phyloP scores from a whole-genome alignment of 2,329 filamentous ascomycete species.

The Achaetomium macrosporum region DNA sequence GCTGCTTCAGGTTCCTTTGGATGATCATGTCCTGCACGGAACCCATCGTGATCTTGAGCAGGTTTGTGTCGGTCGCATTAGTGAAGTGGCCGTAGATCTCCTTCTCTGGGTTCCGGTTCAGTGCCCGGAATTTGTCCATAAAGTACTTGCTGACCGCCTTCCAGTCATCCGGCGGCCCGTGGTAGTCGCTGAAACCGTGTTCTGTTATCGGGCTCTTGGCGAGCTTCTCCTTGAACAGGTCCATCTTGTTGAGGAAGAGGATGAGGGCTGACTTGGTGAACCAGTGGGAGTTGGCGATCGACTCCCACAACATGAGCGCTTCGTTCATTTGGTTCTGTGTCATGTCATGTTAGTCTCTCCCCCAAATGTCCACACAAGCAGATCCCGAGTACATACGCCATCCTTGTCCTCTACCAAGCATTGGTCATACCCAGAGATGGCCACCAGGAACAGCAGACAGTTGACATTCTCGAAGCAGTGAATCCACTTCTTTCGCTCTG shows the following conservation, averaged over 20 bases:
- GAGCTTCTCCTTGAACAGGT: slow-evolving; percentile 75
- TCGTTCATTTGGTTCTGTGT: slow-evolving; percentile 84
- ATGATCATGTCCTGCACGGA: slow-evolving; percentile 86
- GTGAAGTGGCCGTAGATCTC: slow-evolving; percentile 60
- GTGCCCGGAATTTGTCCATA: slow-evolving; percentile 70
- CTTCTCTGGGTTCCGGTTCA: slow-evolving; percentile 64
- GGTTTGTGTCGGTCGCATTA: slow-evolving; percentile 61
- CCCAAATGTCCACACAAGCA: not conserved
- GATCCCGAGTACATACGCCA: slow-evolving; percentile 55
- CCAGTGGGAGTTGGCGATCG: slow-evolving; percentile 80
- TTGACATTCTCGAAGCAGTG: slow-evolving; percentile 95
- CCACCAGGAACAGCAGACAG: slow-evolving; percentile 85
- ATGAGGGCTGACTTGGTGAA: slow-evolving; percentile 77
- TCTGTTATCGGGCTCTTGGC: slow-evolving; percentile 63
- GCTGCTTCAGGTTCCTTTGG: slow-evolving; percentile 72
- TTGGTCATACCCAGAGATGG: slow-evolving; percentile 94
- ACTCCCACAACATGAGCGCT: slow-evolving; percentile 80
- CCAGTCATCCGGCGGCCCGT: slow-evolving; percentile 63
- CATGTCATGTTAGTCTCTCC: slow-evolving; percentile 19
- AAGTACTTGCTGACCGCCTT: slow-evolving; percentile 76
- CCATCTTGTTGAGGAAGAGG: slow-evolving; percentile 83
- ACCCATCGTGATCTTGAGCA: slow-evolving; percentile 80
- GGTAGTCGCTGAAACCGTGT: slow-evolving; percentile 73
- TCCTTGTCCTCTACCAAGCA: slow-evolving; percentile 95
- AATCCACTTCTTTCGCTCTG: slow-evolving; percentile 96